Conservation (phyloP, 805 yeast species). For the Nakazawaea ishiwadae region DNA sequence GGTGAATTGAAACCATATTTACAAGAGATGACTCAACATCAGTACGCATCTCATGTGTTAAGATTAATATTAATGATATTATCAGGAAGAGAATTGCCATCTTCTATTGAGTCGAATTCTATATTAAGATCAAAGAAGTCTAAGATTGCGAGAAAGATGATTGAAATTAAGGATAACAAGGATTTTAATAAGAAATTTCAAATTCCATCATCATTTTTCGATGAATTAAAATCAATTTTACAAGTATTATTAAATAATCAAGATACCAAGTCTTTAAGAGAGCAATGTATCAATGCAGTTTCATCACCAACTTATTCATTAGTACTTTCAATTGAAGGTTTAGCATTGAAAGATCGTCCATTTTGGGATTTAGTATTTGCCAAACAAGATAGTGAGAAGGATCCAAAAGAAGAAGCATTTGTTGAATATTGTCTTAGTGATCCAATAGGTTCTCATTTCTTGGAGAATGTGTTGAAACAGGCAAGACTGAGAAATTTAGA, state of each 20-base stretch:
- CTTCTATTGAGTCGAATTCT: constrained; percentile 63
- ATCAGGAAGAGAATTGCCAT: constrained; percentile 75
- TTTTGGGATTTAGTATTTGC: constrained; percentile 64
- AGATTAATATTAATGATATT: constrained; percentile 67
- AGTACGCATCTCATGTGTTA: constrained; percentile 85
- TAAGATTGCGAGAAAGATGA: constrained; percentile 89
- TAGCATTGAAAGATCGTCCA: constrained; percentile 67
- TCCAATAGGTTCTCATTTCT: constrained; percentile 90
- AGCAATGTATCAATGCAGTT: constrained; percentile 68
- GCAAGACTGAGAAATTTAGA: constrained; percentile 67
- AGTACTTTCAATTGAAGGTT: constrained; percentile 73
- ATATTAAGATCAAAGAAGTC: constrained; percentile 78
- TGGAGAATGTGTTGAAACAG: constrained; percentile 64
- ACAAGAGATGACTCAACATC: constrained; percentile 59
- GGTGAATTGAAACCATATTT: constrained; percentile 62
- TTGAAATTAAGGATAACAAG: constrained; percentile 74
- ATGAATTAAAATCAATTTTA: constrained; percentile 49
- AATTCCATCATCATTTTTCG: constrained; percentile 61
- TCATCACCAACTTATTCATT: constrained; percentile 88
- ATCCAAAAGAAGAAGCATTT: constrained; percentile 67
- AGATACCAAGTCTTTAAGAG: constrained; percentile 51
- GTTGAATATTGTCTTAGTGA: constrained; percentile 82
- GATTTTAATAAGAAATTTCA: constrained; percentile 65
- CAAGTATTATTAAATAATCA: constrained; percentile 32
- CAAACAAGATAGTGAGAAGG: constrained; percentile 42